These are phyloP conservation scores for Oryza meyeriana DNA, from an alignment of 176 grass and related monocot species.

Conservation along the genomic window DNA sequence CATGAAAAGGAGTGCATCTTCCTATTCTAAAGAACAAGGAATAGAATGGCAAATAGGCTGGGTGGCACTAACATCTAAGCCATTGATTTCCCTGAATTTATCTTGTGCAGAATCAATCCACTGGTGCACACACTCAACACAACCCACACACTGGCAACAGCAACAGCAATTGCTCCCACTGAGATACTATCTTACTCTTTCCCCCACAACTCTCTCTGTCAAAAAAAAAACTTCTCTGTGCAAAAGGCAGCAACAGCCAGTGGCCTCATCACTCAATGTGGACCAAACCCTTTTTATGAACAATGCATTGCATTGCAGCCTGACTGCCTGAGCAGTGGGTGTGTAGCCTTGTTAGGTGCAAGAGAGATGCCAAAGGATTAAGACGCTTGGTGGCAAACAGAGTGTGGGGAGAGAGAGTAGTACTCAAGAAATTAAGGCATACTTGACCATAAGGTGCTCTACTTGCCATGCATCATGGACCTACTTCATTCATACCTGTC, in stretches of 20 bases:
- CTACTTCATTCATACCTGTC: slow-evolving; percentile 19
- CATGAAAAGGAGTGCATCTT: slow-evolving; percentile 44
- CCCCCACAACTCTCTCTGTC: slow-evolving; percentile 19
- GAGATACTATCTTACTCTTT: slow-evolving; percentile 25
- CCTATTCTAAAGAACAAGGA: slow-evolving; percentile 12
- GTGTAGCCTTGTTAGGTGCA: slow-evolving; percentile 7
- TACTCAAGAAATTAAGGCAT: slow-evolving; percentile 29
- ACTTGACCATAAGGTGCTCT: slow-evolving; percentile 17
- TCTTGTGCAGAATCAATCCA: slow-evolving; percentile 6
- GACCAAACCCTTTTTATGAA: neutral
- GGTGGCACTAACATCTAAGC: slow-evolving; percentile 31
- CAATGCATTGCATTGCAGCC: neutral
- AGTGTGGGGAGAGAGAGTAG: neutral
- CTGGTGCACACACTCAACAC: neutral
- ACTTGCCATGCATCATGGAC: neutral
- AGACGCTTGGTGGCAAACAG: slow-evolving; percentile 16
- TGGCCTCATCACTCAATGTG: slow-evolving; percentile 38
- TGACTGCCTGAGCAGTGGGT: slow-evolving; percentile 10
- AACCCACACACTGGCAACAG: slow-evolving; percentile 11
- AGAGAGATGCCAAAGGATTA: slow-evolving; percentile 49
- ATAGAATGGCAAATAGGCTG: slow-evolving; percentile 21
- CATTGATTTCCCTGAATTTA: neutral
- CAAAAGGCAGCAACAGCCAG: slow-evolving; percentile 26
- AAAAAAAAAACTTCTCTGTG: too few relatives aligned
- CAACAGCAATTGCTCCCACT: slow-evolving; percentile 24